Evolutionary conservation across 169 alveolate species (phyloP), one percentile per base, ranked within the genome.

Genomic region (Eimeria necatrix): DNA sequence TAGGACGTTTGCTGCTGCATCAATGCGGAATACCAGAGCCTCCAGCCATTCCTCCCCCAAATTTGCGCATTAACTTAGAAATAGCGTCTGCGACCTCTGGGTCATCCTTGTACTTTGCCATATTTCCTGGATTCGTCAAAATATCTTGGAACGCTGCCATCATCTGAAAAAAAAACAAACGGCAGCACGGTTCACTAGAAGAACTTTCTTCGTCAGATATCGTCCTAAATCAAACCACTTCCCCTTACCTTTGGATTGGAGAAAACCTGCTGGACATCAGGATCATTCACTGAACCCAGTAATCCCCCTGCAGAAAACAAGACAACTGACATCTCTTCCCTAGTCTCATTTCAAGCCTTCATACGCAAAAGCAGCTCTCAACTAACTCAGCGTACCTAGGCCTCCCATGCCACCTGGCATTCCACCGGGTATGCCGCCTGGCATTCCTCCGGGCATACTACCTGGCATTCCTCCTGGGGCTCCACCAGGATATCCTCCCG

Each of bases 91-190:
- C 95, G 59, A 95, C 94, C 71, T 96, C 96, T 46, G 97, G 97
- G 83, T 96, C 97, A 80, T 78, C 95, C 49, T 95, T 96, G 93
- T 95, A 96, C 94, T 96, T 94, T 32, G 96, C 86, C 74, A 95
- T 85, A 61, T 95, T 64, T 22, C 95, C 96, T 12, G 98, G 98
- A 64, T 96, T 96, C 61, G 96, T 73, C 97, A 96, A 88, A 96
- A 96, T 96, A 59, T 96, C 97, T 76, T 95, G 98, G 41, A 94
- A 85, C 41, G 95, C 96, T 16, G 94, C 95, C 97, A 96, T 96
- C 97, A 96, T 94, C 96, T 96, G 96, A 73, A 89, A 74, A 41
- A 60, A 26, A 6, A 80, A 7, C 71, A 51, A n/a, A 7, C 32
- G 20, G 51, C 70, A 80, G 70, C 70, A n/a, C 22, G 5, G 14